A percentile compares a stretch with the other conserved stretches of the same genome.
Conservation (phyloP, 345 rosid genomes). For the Citrus trifoliata region DNA sequence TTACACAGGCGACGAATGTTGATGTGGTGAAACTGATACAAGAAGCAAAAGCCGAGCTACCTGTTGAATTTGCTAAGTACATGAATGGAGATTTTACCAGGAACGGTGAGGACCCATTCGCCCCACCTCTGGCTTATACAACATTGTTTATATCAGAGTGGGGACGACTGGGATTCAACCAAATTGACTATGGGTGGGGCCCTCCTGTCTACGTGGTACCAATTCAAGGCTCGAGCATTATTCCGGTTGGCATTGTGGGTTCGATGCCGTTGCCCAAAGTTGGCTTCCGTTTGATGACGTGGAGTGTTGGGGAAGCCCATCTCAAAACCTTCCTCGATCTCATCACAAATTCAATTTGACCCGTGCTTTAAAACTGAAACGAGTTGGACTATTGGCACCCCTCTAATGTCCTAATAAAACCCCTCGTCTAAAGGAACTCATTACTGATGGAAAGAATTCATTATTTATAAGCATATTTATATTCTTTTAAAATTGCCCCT, state of each 20-base stretch:
- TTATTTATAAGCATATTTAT: too few species aligned
- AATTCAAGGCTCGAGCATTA: slow-evolving; percentile 48
- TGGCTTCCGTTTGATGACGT: slow-evolving; percentile 68
- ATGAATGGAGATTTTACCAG: slow-evolving; percentile 28
- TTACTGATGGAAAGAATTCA: too few species aligned
- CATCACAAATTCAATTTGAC: slow-evolving; percentile 27
- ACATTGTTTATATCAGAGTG: slow-evolving; percentile 62
- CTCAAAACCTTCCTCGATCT: slow-evolving; percentile 33
- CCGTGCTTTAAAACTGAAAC: too few species aligned
- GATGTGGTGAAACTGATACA: slow-evolving; percentile 49
- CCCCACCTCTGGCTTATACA: slow-evolving; percentile 43
- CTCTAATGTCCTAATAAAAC: too few species aligned
- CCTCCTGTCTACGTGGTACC: slow-evolving; percentile 51
- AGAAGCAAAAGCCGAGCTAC: slow-evolving; percentile 43
- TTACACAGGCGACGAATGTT: slow-evolving; percentile 21
- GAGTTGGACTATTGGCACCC: too few species aligned
- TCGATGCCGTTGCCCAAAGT: slow-evolving; percentile 44
- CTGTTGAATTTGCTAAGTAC: slow-evolving; percentile 36
- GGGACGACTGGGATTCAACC: slow-evolving; percentile 63
- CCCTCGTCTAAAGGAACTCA: too few species aligned
- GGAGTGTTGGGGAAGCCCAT: slow-evolving; percentile 59
- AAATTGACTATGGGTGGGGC: slow-evolving; percentile 64
- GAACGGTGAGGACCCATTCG: slow-evolving; percentile 49
- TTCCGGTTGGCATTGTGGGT: slow-evolving; percentile 60
- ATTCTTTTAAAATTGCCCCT: too few species aligned